These are phyloP conservation scores for Fusarium nurragi DNA, from an alignment of 2,329 filamentous ascomycete species.

Conservation along the genomic window DNA sequence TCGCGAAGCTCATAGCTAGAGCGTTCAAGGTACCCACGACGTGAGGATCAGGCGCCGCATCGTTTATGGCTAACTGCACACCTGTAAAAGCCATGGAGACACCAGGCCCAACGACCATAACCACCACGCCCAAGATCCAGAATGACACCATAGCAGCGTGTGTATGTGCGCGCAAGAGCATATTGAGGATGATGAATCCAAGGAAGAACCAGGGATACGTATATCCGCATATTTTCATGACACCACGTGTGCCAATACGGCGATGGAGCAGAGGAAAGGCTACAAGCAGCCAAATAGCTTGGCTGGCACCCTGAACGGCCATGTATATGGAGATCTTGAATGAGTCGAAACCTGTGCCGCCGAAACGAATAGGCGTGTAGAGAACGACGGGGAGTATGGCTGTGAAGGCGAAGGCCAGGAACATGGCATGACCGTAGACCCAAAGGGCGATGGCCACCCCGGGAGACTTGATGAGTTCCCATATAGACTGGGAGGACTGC, in stretches of 20 bases:
- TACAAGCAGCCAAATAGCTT: slow-evolving; percentile 76
- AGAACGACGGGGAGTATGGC: slow-evolving; percentile 75
- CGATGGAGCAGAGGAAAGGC: slow-evolving; percentile 74
- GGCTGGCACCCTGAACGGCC: slow-evolving; percentile 69
- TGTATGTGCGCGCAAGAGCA: slow-evolving; percentile 52
- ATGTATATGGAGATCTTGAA: slow-evolving; percentile 74
- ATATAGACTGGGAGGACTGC: slow-evolving; percentile 35
- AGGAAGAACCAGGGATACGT: slow-evolving; percentile 73
- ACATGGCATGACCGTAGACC: slow-evolving; percentile 71
- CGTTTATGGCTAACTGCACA: slow-evolving; percentile 78
- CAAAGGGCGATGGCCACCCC: slow-evolving; percentile 73
- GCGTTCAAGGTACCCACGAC: slow-evolving; percentile 78
- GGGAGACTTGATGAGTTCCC: slow-evolving; percentile 65
- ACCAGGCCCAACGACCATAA: slow-evolving; percentile 65
- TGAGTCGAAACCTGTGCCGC: slow-evolving; percentile 72
- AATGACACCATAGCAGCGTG: slow-evolving; percentile 56
- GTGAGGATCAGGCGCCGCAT: slow-evolving; percentile 71
- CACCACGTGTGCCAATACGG: slow-evolving; percentile 70
- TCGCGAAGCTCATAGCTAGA: slow-evolving; percentile 63
- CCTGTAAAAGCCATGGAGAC: slow-evolving; percentile 76
- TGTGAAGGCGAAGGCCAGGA: slow-evolving; percentile 77
- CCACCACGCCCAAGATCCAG: slow-evolving; percentile 59
- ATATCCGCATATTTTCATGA: slow-evolving; percentile 65
- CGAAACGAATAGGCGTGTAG: slow-evolving; percentile 69
- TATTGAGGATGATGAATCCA: slow-evolving; percentile 65